A percentile compares a stretch with the other conserved stretches of the same genome.
These are phyloP conservation scores for Diaporthe sp. DNA, from an alignment of 2,329 filamentous ascomycete genomes.

Conservation along the genomic window DNA sequence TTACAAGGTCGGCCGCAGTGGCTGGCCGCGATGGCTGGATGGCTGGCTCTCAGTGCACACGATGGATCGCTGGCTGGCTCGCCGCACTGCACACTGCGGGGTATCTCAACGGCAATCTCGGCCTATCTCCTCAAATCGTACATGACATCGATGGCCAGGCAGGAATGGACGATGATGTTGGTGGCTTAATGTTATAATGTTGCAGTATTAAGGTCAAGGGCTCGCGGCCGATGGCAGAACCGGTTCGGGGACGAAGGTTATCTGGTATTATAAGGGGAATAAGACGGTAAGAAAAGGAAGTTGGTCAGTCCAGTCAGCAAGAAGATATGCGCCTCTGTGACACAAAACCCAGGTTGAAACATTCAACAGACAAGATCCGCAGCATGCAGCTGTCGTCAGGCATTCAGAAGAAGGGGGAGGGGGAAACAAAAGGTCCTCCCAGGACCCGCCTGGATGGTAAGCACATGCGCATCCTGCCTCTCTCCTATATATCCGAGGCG, in stretches of 20 bases:
- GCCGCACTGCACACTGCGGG: slow-evolving; percentile 11
- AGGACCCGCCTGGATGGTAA: slow-evolving; percentile 20
- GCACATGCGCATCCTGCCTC: slow-evolving; percentile 12
- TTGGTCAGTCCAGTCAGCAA: not conserved
- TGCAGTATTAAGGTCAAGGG: slow-evolving; percentile 14
- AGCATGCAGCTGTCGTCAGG: not conserved
- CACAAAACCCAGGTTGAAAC: slow-evolving; percentile 5
- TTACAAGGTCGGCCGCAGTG: slow-evolving; percentile 4
- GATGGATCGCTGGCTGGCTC: not conserved
- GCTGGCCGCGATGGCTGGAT: not conserved
- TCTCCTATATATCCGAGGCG: slow-evolving; percentile 22
- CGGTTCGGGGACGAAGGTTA: not conserved
- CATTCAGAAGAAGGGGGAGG: not conserved
- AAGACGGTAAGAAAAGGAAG: not conserved
- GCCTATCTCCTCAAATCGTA: slow-evolving; percentile 6
- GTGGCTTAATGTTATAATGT: not conserved
- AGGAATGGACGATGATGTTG: not conserved
- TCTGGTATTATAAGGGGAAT: slow-evolving; percentile 6
- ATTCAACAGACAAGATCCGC: not conserved
- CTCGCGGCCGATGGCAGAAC: not conserved
- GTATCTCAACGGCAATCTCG: slow-evolving; percentile 21
- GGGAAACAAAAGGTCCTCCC: not conserved
- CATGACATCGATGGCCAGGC: not conserved
- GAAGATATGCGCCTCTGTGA: not conserved
- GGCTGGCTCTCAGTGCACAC: not conserved